Evolutionary conservation across 139 green algal species (phyloP), one percentile per base, ranked within the genome.

Genomic region (Closterium sp.): DNA sequence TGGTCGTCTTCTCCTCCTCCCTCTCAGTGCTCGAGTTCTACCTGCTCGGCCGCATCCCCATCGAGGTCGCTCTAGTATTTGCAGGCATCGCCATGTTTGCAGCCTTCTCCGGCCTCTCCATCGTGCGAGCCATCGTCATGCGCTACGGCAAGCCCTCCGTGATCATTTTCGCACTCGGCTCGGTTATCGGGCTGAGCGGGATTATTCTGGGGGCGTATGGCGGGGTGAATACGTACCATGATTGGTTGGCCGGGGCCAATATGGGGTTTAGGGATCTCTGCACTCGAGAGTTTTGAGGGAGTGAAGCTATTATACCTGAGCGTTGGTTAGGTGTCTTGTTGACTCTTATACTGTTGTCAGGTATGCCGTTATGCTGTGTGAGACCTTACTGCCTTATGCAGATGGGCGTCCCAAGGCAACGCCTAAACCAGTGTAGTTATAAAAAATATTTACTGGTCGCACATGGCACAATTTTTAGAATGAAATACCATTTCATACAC

Each of bases 1-100:
- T 94, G 34, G 84, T 94, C 5, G 28, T 94, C 43, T 94, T 94
- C 91, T 94, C 91, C 25, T 94, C 91, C 34, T 94, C 91, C 1
- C 76, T 94, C 33, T 93, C 91, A 25, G 91, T 94, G 34, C 38
- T 81, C 30, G 88, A 94, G 91, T 94, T 92, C 23, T 89, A 89
- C 81, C 91, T 94, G 32, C 88, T 94, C 21, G 88, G 36, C n/a
- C 36, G 55, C n/a, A 94, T 94, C 33, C 91, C 91, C 34, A 33
- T 94, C 35, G 55, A 87, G 23, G 36, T 88, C 3, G 90, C 90
- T 2, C 30, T 33, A 2, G n/a, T 34, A 21, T 86, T 86, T 21
- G n/a, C 30, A 3, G 83, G 83, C 0, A 32, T 86, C 28, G 83
- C 83, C n/a, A 86, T 86, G n/a, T 21, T 86, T 16, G 83, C 83